These are phyloP conservation scores for Cytospora chrysosperma DNA, from an alignment of 2,329 filamentous ascomycete species.

Conservation along the genomic window DNA sequence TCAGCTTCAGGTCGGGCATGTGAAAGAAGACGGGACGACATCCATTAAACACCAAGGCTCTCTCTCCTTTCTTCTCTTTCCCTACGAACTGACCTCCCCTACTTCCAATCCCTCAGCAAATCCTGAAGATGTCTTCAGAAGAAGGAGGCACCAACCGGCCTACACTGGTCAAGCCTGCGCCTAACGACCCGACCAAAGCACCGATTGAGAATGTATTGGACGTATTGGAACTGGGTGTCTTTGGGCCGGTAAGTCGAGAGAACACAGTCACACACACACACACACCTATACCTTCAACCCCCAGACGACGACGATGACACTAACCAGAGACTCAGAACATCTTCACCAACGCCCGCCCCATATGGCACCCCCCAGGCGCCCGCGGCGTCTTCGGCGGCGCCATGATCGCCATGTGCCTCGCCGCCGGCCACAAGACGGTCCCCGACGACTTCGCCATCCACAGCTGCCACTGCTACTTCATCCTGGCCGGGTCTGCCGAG, in stretches of 20 bases:
- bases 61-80: not conserved
- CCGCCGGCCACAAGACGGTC: slow-evolving; percentile 86
- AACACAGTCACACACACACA: no score
- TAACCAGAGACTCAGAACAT: no score
- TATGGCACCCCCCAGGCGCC: slow-evolving; percentile 91
- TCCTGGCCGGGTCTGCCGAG: slow-evolving; percentile 81
- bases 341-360: slow-evolving; percentile 80
- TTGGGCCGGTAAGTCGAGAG: slow-evolving; percentile 64
- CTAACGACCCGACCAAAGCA: slow-evolving; percentile 68
- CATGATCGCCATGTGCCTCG: slow-evolving; percentile 88
- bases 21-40: not conserved
- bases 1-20: not conserved
- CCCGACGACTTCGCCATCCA: slow-evolving; percentile 78
- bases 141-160: slow-evolving; percentile 28
- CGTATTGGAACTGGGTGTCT: slow-evolving; percentile 73
- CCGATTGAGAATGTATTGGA: slow-evolving; percentile 89
- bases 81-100: not conserved
- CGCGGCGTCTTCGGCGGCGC: slow-evolving; percentile 91
- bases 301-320: no score
- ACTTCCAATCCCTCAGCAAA: no score
- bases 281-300: no score
- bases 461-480: slow-evolving; percentile 99
- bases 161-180: slow-evolving; percentile 74
- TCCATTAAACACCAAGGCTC: not conserved
- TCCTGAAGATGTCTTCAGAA: slow-evolving; percentile 10